These are phyloP conservation scores for Mortierella sp. DNA, from an alignment of 371 early-diverging fungal genomes.

Conservation along the genomic window DNA sequence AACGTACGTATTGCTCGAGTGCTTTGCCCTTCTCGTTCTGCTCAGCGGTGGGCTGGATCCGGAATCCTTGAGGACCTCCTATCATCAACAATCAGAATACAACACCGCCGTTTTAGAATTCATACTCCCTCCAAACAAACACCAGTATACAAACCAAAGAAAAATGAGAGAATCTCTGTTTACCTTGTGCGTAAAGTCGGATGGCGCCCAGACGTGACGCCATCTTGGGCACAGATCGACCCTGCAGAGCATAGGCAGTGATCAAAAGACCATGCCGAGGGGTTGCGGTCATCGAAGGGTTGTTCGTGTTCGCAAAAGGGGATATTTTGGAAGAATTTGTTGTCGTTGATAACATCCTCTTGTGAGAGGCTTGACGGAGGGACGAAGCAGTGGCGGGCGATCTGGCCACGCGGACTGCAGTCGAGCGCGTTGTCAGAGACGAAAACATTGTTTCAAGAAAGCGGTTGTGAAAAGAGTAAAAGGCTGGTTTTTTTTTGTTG, in stretches of 20 bases:
- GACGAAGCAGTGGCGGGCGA: neutral
- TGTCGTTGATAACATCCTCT: constrained; percentile 18
- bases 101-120: neutral
- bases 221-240: constrained; percentile 16
- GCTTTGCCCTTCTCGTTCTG: constrained; percentile 53
- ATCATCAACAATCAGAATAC: neutral
- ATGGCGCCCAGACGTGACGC: constrained; percentile 33
- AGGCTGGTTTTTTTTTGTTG: neutral
- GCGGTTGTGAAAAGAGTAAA: no score
- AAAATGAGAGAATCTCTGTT: neutral
- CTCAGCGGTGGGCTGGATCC: constrained; percentile 50
- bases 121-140: neutral
- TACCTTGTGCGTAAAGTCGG: constrained; percentile 48
- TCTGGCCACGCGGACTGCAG: constrained; percentile 26
- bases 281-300: neutral
- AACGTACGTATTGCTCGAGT: constrained; percentile 49
- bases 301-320: no score
- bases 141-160: neutral
- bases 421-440: constrained; percentile 28
- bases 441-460: neutral
- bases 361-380: constrained; percentile 2
- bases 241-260: constrained; percentile 13
- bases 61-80: constrained; percentile 54
- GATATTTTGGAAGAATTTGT: no score
- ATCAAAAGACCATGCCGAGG: constrained; percentile 24